Conservation (phyloP, 768 basidiomycete species). For the Suillus clintonianus region DNA sequence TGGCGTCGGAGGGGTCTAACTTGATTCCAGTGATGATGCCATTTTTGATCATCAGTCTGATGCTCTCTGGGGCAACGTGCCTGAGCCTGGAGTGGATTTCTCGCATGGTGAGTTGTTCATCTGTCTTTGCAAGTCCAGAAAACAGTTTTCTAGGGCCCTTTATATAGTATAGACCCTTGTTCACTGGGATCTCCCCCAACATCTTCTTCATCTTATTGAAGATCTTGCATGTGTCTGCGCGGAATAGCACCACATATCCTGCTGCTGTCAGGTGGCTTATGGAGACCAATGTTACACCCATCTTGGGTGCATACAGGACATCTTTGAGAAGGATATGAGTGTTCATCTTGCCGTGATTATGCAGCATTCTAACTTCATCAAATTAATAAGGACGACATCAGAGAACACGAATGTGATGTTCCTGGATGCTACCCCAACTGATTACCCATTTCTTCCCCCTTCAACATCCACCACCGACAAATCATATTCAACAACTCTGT, state of each 20-base stretch:
- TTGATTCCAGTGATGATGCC: slow-evolving; percentile 33
- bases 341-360: slow-evolving; percentile 12
- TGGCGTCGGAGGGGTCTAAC: slow-evolving; percentile 16
- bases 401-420: too few relatives aligned
- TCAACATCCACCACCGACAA: too few relatives aligned
- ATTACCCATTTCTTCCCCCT: too few relatives aligned
- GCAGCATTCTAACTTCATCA: too few relatives aligned
- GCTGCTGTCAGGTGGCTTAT: background rate
- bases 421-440: too few relatives aligned
- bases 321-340: slow-evolving; percentile 9
- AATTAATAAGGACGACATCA: too few relatives aligned
- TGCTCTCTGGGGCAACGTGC: slow-evolving; percentile 31
- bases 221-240: slow-evolving; percentile 15
- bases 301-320: slow-evolving; percentile 21
- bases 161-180: background rate
- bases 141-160: background rate
- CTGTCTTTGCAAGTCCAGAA: background rate
- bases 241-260: slow-evolving; percentile 12
- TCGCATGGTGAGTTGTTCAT: slow-evolving; percentile 24
- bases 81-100: slow-evolving; percentile 36
- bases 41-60: slow-evolving; percentile 24
- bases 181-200: slow-evolving; percentile 13
- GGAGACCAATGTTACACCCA: slow-evolving; percentile 23
- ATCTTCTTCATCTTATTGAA: slow-evolving; percentile 6
- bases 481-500: too few relatives aligned